These are phyloP conservation scores for Butyriboletus loyo DNA, from an alignment of 768 basidiomycete genomes.

Conservation along the genomic window DNA sequence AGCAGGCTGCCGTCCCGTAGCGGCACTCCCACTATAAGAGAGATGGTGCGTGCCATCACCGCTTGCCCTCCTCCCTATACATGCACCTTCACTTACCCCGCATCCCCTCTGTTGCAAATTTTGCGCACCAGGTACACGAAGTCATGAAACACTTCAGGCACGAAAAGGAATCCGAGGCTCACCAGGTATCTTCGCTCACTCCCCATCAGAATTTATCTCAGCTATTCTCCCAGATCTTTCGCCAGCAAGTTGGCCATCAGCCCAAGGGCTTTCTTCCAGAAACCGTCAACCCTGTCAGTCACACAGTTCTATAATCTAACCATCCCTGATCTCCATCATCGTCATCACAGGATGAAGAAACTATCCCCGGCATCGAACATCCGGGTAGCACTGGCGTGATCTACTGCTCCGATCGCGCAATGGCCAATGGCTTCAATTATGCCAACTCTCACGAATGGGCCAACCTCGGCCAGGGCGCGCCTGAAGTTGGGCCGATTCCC, in stretches of 20 bases:
- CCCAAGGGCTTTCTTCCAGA: slow-evolving; percentile 64
- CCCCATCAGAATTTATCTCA: background rate
- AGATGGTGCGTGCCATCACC: slow-evolving; percentile 34
- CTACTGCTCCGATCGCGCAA: slow-evolving; percentile 92
- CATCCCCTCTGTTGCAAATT: slow-evolving; percentile 26
- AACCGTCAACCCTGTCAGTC: slow-evolving; percentile 64
- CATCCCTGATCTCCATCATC: slow-evolving; percentile 1
- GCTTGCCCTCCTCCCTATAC: background rate
- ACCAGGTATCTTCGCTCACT: slow-evolving; percentile 49
- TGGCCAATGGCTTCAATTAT: slow-evolving; percentile 90
- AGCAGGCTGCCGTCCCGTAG: slow-evolving; percentile 37
- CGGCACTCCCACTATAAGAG: slow-evolving; percentile 41
- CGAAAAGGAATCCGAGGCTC: slow-evolving; percentile 86
- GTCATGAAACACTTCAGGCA: slow-evolving; percentile 65
- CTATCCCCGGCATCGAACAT: slow-evolving; percentile 83
- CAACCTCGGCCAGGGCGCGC: slow-evolving; percentile 89
- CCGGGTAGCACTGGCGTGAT: slow-evolving; percentile 66
- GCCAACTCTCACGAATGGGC: slow-evolving; percentile 78
- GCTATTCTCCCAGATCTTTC: slow-evolving; percentile 57
- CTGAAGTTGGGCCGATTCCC: slow-evolving; percentile 84
- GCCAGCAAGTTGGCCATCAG: slow-evolving; percentile 66
- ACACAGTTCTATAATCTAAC: background rate
- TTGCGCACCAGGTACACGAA: slow-evolving; percentile 61
- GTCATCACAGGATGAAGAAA: slow-evolving; percentile 70
- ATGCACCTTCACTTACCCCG: slow-evolving; percentile 33